Base-by-base conservation (phyloP, 2,329 filamentous ascomycete genomes). In the Raffaelea ambrosiae region DNA sequence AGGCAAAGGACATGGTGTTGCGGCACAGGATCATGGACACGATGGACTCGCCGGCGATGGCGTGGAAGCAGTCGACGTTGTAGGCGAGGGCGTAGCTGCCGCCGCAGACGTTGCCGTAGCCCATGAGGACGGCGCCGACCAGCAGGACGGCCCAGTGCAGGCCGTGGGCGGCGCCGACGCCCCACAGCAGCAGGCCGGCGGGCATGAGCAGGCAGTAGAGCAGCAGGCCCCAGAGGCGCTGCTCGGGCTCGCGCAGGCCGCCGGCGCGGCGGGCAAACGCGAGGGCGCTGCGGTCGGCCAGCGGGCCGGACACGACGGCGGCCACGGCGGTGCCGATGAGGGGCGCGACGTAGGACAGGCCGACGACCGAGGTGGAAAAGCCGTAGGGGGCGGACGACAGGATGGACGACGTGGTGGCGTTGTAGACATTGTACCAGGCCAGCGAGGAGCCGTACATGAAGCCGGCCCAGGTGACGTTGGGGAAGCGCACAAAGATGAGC, bases 51-150 rank as follows among this genome's bases (percentile, higher is more conserved):
- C 55, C 58, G 23, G 46, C 51, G 21, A 61, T 57, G 8, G 59
- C 59, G 56, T 62, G 60, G 56, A 57, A 71, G 47, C 62, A 65
- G 55, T 71, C 68, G 38, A 70, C 64, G 47, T 61, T 59, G 50
- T 72, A 72, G 7, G 63, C 61, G n/a, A 70, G 58, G 39, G 60
- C 62, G 14, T 69, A 51, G 21, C 62, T 63, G 11, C 66, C 55
- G 14, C 66, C 67, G n/a, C 68, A 53, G 4, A 65, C 63, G 43
- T 63, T 63, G 16, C 65, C 64, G 46, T 64, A 59, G 3, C 63
- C 64, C 4, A 71, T 60, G 35, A 67, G 61, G 20, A 66, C 67
- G 56, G 70, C 64, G 0, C 63, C 66, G 42, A 68, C 56, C 5
- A 68, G 59, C 20, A 66, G 59, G 8, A 66, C 68, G 35, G 66